Evolutionary conservation across 768 basidiomycete species (phyloP), one percentile per base, ranked within the genome.

Genomic region (Royoungia palumana): DNA sequence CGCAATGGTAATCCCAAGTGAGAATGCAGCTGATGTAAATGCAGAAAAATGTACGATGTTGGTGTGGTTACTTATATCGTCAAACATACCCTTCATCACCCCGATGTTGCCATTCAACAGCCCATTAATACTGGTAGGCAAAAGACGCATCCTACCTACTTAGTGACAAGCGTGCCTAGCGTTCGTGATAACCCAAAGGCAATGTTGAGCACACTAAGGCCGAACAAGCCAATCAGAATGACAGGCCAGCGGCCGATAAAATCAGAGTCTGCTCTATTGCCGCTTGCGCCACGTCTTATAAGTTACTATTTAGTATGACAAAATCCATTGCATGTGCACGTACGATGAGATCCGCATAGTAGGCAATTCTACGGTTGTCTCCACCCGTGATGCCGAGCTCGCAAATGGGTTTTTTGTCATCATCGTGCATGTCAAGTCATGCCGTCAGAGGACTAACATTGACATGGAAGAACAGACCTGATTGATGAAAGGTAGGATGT

Each of bases 61-160:
- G 35, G 54, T 64, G 17, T 49, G 48, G 32, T 71, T 25, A 75
- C 80, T 82, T 28, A 86, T 64, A 50, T 86, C 84, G 0, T 76
- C 84, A 65, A 87, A 75, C 49, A 80, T 77, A 49, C 79, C 82
- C 59, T 87, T 89, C 75, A 87, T 81, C 28, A 87, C 84, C 6
- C 80, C 69, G 5, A 66, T 5, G 21, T 75, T 73, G 5, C 73
- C 74, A 42, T 75, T 73, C 14, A 75, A 53, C 12, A 62, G 10
- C 5, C 70, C 73, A 22, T 66, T 58, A 2, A 72, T 53, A 41
- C 17, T 38, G 24, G 27, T 22, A 11, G 22, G 44, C 5, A 22
- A 34, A 9, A 0, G 0, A n/a, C 16, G 10, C 5, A n/a, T 9
- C 19, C 20, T 12, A 46, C 37, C 41, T 14, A 76, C 82, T 81